These are phyloP conservation scores for Hyphopichia khmerensis DNA, from an alignment of 1,139 yeast genomes.

Conservation along the genomic window DNA sequence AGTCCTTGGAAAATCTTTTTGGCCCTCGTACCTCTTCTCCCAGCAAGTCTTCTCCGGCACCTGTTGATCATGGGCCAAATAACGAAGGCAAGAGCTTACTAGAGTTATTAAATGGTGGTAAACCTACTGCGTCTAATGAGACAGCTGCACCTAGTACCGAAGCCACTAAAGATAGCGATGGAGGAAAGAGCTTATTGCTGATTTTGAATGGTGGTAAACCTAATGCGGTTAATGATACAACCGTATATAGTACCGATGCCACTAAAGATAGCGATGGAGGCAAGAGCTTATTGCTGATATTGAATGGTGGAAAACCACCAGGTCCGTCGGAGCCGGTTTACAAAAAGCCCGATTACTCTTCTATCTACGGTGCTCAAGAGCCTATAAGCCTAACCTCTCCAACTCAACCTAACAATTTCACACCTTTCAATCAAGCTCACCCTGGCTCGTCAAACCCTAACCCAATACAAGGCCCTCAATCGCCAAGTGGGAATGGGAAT, in stretches of 20 bases:
- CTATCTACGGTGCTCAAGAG: slow-evolving; percentile 8
- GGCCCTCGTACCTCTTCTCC: not conserved
- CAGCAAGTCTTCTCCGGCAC: not conserved
- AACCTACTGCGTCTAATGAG: not conserved
- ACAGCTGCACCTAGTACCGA: too few relatives aligned
- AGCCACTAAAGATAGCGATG: too few relatives aligned
- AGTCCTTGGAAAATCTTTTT: slow-evolving; percentile 17
- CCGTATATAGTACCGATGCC: too few relatives aligned
- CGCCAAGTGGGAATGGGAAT: slow-evolving; percentile 8
- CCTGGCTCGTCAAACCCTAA: not conserved
- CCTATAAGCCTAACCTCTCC: not conserved
- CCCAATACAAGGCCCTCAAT: not conserved
- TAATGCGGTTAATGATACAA: too few relatives aligned
- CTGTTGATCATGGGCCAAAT: not conserved
- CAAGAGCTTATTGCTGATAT: slow-evolving; percentile 15
- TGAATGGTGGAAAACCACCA: slow-evolving; percentile 12
- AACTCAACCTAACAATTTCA: not conserved
- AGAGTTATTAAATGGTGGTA: slow-evolving; percentile 14
- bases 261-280: too few relatives aligned
- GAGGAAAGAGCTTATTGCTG: slow-evolving; percentile 14
- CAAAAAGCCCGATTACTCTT: slow-evolving; percentile 3
- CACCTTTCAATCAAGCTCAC: not conserved
- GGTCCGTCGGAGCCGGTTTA: not conserved
- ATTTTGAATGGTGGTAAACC: slow-evolving; percentile 14
- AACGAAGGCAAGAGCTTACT: slow-evolving; percentile 14